phyloP scores from a whole-genome alignment of 139 green algal genomes.

The Edaphochlamys debaryana region DNA sequence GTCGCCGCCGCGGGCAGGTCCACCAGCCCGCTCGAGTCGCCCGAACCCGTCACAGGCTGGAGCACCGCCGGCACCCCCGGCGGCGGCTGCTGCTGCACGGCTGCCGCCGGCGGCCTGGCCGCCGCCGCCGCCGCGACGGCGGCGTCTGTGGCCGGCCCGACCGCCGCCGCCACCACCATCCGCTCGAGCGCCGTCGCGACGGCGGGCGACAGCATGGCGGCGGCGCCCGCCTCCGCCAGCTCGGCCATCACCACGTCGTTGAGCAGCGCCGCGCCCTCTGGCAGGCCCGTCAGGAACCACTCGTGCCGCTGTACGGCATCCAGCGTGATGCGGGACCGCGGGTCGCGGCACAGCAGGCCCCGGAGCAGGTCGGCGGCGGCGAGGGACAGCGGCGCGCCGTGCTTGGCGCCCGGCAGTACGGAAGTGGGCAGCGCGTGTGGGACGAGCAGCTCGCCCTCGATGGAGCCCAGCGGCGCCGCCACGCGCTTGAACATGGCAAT shows the following conservation, averaged over 20 bases:
- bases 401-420: conserved; percentile 4
- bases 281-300: conserved; percentile 64
- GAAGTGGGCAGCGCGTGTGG: conserved; percentile 15
- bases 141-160: conserved; percentile 1
- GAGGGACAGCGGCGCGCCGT: conserved; percentile 20
- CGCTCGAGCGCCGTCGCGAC: conserved; percentile 31
- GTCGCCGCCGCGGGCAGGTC: not conserved
- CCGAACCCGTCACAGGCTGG: too few relatives aligned
- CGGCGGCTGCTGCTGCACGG: too few relatives aligned
- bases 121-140: not conserved
- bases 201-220: not conserved
- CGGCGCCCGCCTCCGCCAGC: conserved; percentile 2
- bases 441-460: conserved; percentile 19
- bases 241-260: conserved; percentile 47
- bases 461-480: not conserved
- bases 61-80: not conserved
- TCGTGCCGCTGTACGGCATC: conserved; percentile 55
- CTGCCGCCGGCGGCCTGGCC: too few relatives aligned
- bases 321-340: conserved; percentile 41
- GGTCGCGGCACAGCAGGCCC: conserved; percentile 53
- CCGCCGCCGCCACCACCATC: conserved; percentile 13
- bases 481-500: conserved; percentile 40
- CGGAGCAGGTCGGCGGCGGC: conserved; percentile 54
- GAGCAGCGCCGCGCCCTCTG: conserved; percentile 54
- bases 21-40: too few relatives aligned